Evolutionary conservation across 441 rosid genomes (phyloP), one percentile per base, ranked within the genome.

Genomic region (Mallotus repandus): DNA sequence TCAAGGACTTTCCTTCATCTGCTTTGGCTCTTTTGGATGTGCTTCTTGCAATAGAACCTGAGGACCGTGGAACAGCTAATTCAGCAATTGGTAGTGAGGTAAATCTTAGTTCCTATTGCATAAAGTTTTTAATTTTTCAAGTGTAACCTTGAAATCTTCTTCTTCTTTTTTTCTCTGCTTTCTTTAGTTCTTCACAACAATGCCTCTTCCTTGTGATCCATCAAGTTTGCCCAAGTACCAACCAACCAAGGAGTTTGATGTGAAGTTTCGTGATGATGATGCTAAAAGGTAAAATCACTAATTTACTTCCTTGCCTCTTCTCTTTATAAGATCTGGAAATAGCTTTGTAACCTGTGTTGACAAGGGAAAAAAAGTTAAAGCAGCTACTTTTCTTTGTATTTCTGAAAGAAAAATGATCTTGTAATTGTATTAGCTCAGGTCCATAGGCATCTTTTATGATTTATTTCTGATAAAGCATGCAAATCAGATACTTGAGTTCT

Each of bases 161-260:
- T 8, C 16, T 56, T 72, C 8, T 21, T 67, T 69, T 70, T 7
- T 69, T n/a, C 2, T 32, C 74, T 66, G 6, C 41, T 38, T 38
- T 38, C 68, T 71, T 72, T 84, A 93, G 98, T 90, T 93, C 84
- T 91, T 93, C 77, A 85, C 84, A 0, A 85, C 89, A 74, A 76
- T 78, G n/a, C 96, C 98, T 77, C 88, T 86, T 81, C 96, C 97
- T 4, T 82, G 93, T 67, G 91, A 89, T 29, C 97, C 90, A 53
- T 87, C 91, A 71, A 86, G 89, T 80, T 85, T 93, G 85, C 97
- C 97, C 0, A 93, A 84, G 78, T 89, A 93, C 77, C 91, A 83
- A 54, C 92, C 98, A 45, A 89, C 89, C 80, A 93, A 90, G 86
- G 98, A 93, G 75, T 86, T 87, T 63, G 98, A 90, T 81, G 87